Evolutionary conservation across 208 protist species (phyloP).

Genomic region (Wallacemonas sp.): DNA sequence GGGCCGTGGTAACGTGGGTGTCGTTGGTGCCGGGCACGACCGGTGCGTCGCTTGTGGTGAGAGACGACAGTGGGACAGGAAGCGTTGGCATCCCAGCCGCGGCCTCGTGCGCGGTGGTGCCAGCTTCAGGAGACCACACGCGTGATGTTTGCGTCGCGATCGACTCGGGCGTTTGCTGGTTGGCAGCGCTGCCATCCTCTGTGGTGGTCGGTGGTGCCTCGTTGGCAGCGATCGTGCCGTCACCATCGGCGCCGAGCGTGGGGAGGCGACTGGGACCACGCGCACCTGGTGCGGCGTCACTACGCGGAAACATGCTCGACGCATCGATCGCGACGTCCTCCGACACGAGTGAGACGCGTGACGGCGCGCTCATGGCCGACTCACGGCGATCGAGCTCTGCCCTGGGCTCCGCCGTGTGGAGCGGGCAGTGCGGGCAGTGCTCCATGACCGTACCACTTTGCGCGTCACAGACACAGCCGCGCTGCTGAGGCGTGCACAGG

Average conservation of each 20-base stretch:
- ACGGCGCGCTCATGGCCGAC: not conserved
- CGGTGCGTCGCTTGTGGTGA: not conserved
- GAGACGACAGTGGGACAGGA: not conserved
- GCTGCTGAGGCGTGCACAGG: not conserved
- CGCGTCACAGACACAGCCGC: not conserved
- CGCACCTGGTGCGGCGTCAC: not conserved
- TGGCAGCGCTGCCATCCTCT: too few species aligned
- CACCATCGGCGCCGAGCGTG: not conserved
- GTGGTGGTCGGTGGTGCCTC: too few species aligned
- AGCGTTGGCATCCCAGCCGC: too few species aligned
- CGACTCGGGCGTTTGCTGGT: too few species aligned
- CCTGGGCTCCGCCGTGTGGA: not conserved
- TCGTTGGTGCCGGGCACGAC: not conserved
- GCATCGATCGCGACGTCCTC: slow-evolving; percentile 3
- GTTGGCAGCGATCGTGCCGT: not conserved
- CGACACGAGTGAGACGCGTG: not conserved
- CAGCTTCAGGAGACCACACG: not conserved
- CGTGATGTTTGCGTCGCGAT: not conserved
- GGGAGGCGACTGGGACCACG: not conserved
- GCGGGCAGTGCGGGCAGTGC: slow-evolving; percentile 4
- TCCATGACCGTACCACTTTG: not conserved
- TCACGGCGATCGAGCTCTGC: not conserved
- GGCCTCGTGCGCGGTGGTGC: too few species aligned
- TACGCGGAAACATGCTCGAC: not conserved
- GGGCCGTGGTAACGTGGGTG: not conserved